These are phyloP conservation scores for Schizopora paradoxa DNA, from an alignment of 1,284 basidiomycete species.

Conservation along the genomic window DNA sequence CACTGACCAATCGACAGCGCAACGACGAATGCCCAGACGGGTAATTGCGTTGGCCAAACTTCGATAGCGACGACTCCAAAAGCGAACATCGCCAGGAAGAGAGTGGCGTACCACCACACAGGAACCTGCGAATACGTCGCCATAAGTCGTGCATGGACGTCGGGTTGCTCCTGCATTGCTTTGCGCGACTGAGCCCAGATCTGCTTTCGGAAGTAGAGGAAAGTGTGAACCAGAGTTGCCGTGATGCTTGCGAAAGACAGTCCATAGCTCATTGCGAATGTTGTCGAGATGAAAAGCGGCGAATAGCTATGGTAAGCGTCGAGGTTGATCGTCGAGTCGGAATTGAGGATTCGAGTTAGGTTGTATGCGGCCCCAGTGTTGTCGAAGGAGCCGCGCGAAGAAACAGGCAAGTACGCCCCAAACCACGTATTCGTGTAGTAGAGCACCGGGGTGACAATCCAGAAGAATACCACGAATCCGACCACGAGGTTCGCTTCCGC, in stretches of 20 bases:
- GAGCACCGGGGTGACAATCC: conserved; percentile 33
- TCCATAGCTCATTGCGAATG: conserved; percentile 59
- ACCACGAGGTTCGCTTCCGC: conserved; percentile 36
- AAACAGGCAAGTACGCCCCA: conserved; percentile 28
- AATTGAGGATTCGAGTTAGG: conserved; percentile 47
- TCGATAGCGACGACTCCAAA: conserved; percentile 67
- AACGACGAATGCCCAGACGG: conserved; percentile 55
- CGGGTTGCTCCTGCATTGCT: conserved; percentile 68
- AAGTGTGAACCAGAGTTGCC: conserved; percentile 64
- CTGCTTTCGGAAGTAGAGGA: conserved; percentile 74
- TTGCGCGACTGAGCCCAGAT: conserved; percentile 64
- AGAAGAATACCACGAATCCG: conserved; percentile 36
- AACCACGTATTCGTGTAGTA: conserved; percentile 20
- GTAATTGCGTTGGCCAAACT: conserved; percentile 61
- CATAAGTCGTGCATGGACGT: conserved; percentile 82
- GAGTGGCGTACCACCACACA: conserved; percentile 65
- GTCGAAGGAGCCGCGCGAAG: conserved; percentile 51
- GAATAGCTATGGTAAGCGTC: conserved; percentile 50
- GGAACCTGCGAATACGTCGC: conserved; percentile 72
- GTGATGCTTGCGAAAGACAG: conserved; percentile 59
- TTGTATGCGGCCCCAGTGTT: conserved; percentile 55
- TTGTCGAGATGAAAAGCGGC: conserved; percentile 60
- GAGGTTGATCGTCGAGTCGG: conserved; percentile 45
- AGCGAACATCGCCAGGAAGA: conserved; percentile 45
- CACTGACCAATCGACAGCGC: conserved; percentile 32